These are phyloP conservation scores for Crithidia sp. DNA, from an alignment of 208 protist genomes.

Conservation along the genomic window DNA sequence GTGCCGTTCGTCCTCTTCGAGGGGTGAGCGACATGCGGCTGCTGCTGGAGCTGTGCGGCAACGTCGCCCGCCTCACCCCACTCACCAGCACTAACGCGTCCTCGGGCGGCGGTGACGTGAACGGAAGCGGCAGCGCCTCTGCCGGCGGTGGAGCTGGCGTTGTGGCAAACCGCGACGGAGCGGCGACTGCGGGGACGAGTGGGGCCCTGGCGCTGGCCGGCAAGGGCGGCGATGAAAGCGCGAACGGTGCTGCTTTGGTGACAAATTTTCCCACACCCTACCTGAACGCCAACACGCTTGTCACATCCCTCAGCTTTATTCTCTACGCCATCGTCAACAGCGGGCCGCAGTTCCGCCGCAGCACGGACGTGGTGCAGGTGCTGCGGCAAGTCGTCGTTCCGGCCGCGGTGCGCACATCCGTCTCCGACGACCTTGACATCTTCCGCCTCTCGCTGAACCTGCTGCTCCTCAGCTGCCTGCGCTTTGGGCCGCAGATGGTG, in stretches of 20 bases:
- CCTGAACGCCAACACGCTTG: slow-evolving; percentile 31
- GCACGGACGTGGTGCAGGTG: slow-evolving; percentile 60
- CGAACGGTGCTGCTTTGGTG: slow-evolving; percentile 10
- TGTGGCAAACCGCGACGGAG: neutral
- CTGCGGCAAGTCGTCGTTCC: slow-evolving; percentile 87
- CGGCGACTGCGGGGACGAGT: neutral
- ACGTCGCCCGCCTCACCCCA: slow-evolving; percentile 28
- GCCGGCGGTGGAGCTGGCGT: neutral
- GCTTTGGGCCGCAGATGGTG: slow-evolving; percentile 93
- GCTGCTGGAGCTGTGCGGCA: slow-evolving; percentile 36
- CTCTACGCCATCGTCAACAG: slow-evolving; percentile 86
- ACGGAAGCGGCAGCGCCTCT: neutral
- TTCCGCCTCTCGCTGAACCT: slow-evolving; percentile 93
- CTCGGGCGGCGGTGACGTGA: slow-evolving; percentile 7
- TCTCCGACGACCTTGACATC: slow-evolving; percentile 80
- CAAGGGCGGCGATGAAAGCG: neutral
- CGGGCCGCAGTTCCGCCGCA: slow-evolving; percentile 87
- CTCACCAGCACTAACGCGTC: slow-evolving; percentile 22
- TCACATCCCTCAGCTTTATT: slow-evolving; percentile 61
- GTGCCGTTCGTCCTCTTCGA: slow-evolving; percentile 6
- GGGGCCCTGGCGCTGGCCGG: slow-evolving; percentile 4
- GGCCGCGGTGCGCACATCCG: slow-evolving; percentile 84
- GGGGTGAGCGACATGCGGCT: slow-evolving; percentile 30
- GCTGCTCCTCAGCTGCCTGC: slow-evolving; percentile 84
- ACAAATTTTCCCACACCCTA: slow-evolving; percentile 15